Evolutionary conservation across 495 filamentous ascomycete species (phyloP), one percentile per base, ranked within the genome.

Genomic region (Daldinia caldariorum): DNA sequence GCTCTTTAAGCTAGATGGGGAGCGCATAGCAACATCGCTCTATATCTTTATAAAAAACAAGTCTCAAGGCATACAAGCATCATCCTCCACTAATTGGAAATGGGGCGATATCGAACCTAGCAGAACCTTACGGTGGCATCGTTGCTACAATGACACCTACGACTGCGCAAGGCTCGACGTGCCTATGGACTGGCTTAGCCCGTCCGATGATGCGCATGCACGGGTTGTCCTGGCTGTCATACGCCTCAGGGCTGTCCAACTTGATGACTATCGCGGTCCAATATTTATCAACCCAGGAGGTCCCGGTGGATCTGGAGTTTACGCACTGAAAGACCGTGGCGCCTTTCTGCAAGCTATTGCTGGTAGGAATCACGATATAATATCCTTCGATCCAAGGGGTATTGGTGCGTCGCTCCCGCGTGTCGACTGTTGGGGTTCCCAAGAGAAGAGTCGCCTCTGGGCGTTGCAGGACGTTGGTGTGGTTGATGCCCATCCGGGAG

Each of bases 241-340:
- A 12, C 79, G 82, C 26, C 78, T 83, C n/a, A 81, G 79, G 43
- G 83, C 84, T 6, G 72, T 76, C 4, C 73, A 81, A 37, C 63
- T 49, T 2, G 65, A 76, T 38, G 67, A 76, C 26, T 80, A 81
- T 34, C 76, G 75, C n/a, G 84, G 85, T 3, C 80, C 84, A 0
- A 73, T 86, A 8, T 76, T 87, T 53, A 81, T 86, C 64, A 87
- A 87, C 69, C 85, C 85, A 16, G 82, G 85, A 22, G 85, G 85
- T 5, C 85, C 85, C 0, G 84, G 85, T 6, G 84, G 82, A 0
- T 81, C 78, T 0, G 85, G 84, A 4, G 77, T 85, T 4, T 79
- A 67, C 47, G 72, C 79, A 2, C 67, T 82, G 5, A 77, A 71
- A 26, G 69, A 76, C 32, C 75, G 76, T 26, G 84, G 82, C 0